Evolutionary conservation across 2,329 filamentous ascomycete genomes (phyloP).

Genomic region (Microdochium nivale): DNA sequence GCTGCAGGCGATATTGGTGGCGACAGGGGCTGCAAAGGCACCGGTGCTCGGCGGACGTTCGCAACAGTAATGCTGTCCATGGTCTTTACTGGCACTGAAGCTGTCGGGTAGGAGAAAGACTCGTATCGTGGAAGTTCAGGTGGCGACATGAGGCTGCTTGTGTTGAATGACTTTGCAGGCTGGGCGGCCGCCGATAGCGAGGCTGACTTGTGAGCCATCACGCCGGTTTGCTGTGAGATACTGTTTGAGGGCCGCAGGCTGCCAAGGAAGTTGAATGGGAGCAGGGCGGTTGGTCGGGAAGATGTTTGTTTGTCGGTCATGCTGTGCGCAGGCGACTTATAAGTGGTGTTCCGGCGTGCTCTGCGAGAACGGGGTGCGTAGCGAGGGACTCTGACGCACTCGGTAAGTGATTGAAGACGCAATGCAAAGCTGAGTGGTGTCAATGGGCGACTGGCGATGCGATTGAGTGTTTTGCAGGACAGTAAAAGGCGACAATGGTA

Average conservation of each 20-base stretch:
- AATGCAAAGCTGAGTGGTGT: not conserved
- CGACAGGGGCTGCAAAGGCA: conserved; percentile 38
- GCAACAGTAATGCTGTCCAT: conserved; percentile 13
- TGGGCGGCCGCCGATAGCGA: conserved; percentile 1
- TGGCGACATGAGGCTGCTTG: conserved; percentile 53
- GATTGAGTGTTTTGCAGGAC: not conserved
- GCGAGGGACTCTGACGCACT: not conserved
- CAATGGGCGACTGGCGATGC: not conserved
- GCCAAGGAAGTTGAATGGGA: not conserved
- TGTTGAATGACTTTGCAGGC: conserved; percentile 34
- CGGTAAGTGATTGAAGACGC: not conserved
- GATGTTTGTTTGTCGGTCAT: not conserved
- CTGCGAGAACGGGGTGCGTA: not conserved
- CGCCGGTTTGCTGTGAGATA: not conserved
- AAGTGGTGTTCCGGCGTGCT: not conserved
- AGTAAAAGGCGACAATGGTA: not conserved
- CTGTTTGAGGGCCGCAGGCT: not conserved
- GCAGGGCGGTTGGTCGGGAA: not conserved
- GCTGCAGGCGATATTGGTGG: conserved; percentile 49
- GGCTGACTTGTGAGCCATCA: not conserved
- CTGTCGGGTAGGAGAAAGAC: conserved; percentile 33
- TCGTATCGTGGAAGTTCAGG: conserved; percentile 46
- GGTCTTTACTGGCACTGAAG: conserved; percentile 7
- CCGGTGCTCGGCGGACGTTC: conserved; percentile 20
- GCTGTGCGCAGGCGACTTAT: not conserved